phyloP scores from a whole-genome alignment of 2,329 filamentous ascomycete species.

The Arachnomyces sp. region DNA sequence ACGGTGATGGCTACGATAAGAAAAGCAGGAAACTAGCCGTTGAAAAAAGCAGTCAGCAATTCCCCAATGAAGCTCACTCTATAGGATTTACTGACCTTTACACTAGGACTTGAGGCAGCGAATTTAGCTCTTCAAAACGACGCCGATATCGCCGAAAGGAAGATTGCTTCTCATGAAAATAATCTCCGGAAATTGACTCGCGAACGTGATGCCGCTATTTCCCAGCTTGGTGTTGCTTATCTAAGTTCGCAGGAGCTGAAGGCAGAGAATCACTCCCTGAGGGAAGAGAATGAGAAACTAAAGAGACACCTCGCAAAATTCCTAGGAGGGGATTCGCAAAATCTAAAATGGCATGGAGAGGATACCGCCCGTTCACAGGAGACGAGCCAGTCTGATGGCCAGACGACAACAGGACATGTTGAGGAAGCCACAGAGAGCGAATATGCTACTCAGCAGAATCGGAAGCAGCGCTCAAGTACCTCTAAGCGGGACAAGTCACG shows the following conservation, averaged over 20 bases:
- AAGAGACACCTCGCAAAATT: constrained; percentile 27
- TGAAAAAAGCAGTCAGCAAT: constrained; percentile 33
- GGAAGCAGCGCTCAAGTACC: neutral
- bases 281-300: constrained; percentile 32
- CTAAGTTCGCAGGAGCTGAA: constrained; percentile 43
- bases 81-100: constrained; percentile 15
- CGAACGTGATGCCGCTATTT: constrained; percentile 52
- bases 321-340: constrained; percentile 4
- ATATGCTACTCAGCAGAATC: neutral
- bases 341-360: constrained; percentile 17
- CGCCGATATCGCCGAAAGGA: constrained; percentile 49
- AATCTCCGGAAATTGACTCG: constrained; percentile 47
- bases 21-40: constrained; percentile 21
- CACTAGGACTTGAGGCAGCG: constrained; percentile 42
- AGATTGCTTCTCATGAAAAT: constrained; percentile 47
- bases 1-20: constrained; percentile 38
- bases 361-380: constrained; percentile 15
- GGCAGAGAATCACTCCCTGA: constrained; percentile 30
- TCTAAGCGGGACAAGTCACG: neutral
- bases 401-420: constrained; percentile 18
- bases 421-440: constrained; percentile 15
- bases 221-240: constrained; percentile 50
- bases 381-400: constrained; percentile 18
- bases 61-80: constrained; percentile 20
- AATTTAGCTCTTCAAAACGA: constrained; percentile 49